Conservation (phyloP, 192 early-diverging fungal genomes). For the Phycomyces blakesleeanus region DNA sequence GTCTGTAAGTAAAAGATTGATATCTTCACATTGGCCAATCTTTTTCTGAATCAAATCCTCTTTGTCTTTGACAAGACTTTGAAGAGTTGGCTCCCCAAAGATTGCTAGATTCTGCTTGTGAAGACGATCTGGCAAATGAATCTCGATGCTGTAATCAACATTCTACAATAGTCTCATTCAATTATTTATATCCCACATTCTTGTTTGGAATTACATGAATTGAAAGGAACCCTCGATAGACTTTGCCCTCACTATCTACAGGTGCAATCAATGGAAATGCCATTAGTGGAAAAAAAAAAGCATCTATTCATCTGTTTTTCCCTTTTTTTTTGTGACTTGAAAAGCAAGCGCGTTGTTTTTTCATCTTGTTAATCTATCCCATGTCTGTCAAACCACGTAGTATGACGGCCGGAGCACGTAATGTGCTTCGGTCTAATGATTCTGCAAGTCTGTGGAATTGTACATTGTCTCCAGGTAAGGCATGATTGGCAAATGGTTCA, state of each 20-base stretch:
- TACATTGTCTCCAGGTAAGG: conserved; percentile 76
- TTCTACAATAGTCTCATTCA: neutral
- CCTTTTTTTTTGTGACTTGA: neutral
- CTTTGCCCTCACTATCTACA: conserved; percentile 3
- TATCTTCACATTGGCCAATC: neutral
- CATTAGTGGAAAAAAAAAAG: neutral
- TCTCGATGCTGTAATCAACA: neutral
- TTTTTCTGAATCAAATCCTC: neutral
- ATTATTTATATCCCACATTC: neutral
- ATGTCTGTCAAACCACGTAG: conserved; percentile 64
- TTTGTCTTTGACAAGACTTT: neutral
- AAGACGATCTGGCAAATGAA: conserved; percentile 1
- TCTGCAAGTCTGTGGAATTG: conserved; percentile 95
- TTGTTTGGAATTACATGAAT: conserved; percentile 10
- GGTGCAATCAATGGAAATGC: conserved; percentile 12
- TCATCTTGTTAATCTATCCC: neutral
- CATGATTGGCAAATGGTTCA: neutral
- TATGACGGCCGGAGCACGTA: conserved; percentile 86
- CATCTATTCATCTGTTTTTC: conserved; percentile 1
- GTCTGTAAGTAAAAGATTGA: neutral
- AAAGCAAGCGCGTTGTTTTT: neutral
- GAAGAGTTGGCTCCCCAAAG: neutral
- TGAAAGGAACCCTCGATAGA: conserved; percentile 7
- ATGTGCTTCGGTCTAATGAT: conserved; percentile 89
- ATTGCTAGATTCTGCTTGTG: neutral